phyloP scores from a whole-genome alignment of 2,329 filamentous ascomycete genomes.

The Aspergillus unguis region DNA sequence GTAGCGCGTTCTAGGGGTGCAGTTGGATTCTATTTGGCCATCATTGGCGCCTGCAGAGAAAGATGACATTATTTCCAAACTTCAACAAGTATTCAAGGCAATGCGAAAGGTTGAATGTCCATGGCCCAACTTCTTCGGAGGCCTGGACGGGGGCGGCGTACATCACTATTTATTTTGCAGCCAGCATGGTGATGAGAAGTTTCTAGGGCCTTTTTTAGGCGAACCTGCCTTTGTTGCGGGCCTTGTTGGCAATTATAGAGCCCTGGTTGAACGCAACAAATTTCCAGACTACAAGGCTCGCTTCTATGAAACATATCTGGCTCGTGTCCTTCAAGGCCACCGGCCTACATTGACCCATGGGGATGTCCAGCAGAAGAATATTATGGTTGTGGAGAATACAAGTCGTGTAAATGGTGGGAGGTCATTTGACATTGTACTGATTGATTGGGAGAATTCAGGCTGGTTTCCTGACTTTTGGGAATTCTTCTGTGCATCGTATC shows the following conservation, averaged over 20 bases:
- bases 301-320: slow-evolving; percentile 27
- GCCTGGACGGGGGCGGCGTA: slow-evolving; percentile 23
- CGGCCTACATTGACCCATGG: slow-evolving; percentile 30
- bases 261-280: slow-evolving; percentile 18
- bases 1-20: slow-evolving; percentile 25
- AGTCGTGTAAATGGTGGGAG: slow-evolving; percentile 18
- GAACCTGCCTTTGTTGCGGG: slow-evolving; percentile 27
- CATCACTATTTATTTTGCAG: slow-evolving; percentile 27
- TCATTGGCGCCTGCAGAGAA: slow-evolving; percentile 25
- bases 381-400: slow-evolving; percentile 17
- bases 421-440: slow-evolving; percentile 28
- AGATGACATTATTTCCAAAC: slow-evolving; percentile 26
- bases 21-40: slow-evolving; percentile 23
- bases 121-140: slow-evolving; percentile 25
- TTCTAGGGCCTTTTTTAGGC: slow-evolving; percentile 24
- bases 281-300: slow-evolving; percentile 25
- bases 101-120: slow-evolving; percentile 24
- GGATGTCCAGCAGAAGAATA: slow-evolving; percentile 25
- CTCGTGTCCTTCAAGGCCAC: slow-evolving; percentile 25
- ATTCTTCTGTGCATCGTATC: slow-evolving; percentile 25
- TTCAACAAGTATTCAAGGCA: slow-evolving; percentile 20
- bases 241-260: slow-evolving; percentile 25
- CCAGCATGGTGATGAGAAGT: slow-evolving; percentile 13
- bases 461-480: slow-evolving; percentile 32
- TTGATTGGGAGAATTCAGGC: slow-evolving; percentile 27